These are phyloP conservation scores for Aspergillus aculeatinus DNA, from an alignment of 2,329 filamentous ascomycete genomes.

Conservation along the genomic window DNA sequence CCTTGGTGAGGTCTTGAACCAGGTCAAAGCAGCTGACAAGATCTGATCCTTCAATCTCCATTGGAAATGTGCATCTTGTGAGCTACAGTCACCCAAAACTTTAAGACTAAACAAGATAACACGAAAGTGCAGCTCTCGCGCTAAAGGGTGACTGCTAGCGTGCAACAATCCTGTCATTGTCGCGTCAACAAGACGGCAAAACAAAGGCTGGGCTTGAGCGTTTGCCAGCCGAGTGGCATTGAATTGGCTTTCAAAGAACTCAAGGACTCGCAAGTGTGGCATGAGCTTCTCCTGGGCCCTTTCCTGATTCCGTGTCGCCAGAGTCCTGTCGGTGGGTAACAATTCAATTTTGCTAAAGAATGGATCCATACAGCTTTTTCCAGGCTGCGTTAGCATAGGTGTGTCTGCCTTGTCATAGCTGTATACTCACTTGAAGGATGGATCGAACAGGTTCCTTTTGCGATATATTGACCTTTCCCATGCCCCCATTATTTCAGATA, in stretches of 20 bases:
- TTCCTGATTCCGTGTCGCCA: slow-evolving; percentile 73
- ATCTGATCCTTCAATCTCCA: slow-evolving; percentile 88
- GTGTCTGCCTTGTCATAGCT: not conserved
- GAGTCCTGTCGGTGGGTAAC: slow-evolving; percentile 79
- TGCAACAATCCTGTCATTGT: slow-evolving; percentile 74
- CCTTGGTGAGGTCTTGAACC: slow-evolving; percentile 80
- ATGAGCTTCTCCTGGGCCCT: slow-evolving; percentile 77
- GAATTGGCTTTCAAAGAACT: slow-evolving; percentile 92
- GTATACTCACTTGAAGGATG: slow-evolving; percentile 58
- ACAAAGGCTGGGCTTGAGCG: slow-evolving; percentile 75
- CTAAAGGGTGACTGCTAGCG: slow-evolving; percentile 76
- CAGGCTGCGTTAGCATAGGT: slow-evolving; percentile 12
- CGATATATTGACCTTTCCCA: slow-evolving; percentile 84
- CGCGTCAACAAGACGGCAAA: slow-evolving; percentile 74
- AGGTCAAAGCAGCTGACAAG: slow-evolving; percentile 78
- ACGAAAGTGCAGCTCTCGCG: slow-evolving; percentile 88
- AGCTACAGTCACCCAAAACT: slow-evolving; percentile 70
- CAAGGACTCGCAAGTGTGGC: slow-evolving; percentile 79
- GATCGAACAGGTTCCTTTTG: slow-evolving; percentile 77
- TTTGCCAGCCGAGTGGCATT: slow-evolving; percentile 87
- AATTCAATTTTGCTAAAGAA: slow-evolving; percentile 92
- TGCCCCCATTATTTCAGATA: slow-evolving; percentile 82
- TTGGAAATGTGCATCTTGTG: slow-evolving; percentile 62
- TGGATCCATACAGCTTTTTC: slow-evolving; percentile 69
- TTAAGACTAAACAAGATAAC: slow-evolving; percentile 79